These are phyloP conservation scores for Debaryomyces hansenii DNA, from an alignment of 805 yeast species.

Conservation along the genomic window DNA sequence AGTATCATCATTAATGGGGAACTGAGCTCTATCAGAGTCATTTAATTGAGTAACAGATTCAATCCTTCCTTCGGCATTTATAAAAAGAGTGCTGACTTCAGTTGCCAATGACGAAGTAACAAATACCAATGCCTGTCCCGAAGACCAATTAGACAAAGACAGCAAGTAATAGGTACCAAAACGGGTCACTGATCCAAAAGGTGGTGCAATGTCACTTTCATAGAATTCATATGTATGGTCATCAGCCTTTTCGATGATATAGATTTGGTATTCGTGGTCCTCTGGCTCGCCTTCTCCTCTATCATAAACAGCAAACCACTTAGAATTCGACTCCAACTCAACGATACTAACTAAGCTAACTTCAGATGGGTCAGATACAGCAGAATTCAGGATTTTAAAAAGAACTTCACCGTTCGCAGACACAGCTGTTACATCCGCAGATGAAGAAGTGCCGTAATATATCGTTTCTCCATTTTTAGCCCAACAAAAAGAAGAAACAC, in stretches of 20 bases:
- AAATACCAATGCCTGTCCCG: constrained; percentile 29
- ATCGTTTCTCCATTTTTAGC: constrained; percentile 17
- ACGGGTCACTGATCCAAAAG: constrained; percentile 53
- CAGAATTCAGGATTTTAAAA: constrained; percentile 8
- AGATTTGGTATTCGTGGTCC: constrained; percentile 27
- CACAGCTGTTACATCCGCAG: constrained; percentile 4
- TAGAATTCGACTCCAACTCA: not conserved
- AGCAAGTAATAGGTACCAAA: constrained; percentile 45
- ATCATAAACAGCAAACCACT: constrained; percentile 25
- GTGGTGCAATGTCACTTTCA: constrained; percentile 49
- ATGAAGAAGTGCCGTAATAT: constrained; percentile 3
- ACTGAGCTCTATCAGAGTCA: constrained; percentile 70
- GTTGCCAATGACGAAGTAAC: constrained; percentile 64
- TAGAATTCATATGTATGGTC: constrained; percentile 12
- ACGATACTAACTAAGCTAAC: constrained; percentile 8
- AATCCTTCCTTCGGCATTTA: constrained; percentile 11
- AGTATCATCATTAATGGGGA: constrained; percentile 67
- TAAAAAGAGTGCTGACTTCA: constrained; percentile 48
- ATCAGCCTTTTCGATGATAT: constrained; percentile 14
- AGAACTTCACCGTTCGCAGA: constrained; percentile 1
- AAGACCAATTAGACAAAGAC: constrained; percentile 42
- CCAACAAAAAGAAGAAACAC: constrained; percentile 12
- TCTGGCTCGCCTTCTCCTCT: constrained; percentile 23
- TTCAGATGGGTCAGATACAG: constrained; percentile 10
- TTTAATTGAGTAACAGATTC: constrained; percentile 48